phyloP scores from a whole-genome alignment of 2,329 filamentous ascomycete species.

The Talaromyces sp. region DNA sequence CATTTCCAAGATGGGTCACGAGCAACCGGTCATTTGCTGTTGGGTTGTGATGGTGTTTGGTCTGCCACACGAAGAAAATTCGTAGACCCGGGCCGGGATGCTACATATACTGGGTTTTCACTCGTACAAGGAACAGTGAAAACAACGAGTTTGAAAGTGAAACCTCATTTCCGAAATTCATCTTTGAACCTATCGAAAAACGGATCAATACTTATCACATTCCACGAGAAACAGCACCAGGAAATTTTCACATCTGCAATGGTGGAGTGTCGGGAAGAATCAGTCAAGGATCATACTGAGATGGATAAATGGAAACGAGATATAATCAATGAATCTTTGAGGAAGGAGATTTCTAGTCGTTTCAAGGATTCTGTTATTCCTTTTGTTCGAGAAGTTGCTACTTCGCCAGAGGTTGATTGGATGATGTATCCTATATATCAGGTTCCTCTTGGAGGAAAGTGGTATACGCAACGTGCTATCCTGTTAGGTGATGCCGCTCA shows the following conservation, averaged over 20 bases:
- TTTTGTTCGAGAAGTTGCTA: conserved; percentile 37
- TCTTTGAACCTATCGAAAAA: conserved; percentile 41
- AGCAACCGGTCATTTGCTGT: conserved; percentile 36
- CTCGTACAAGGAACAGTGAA: conserved; percentile 39
- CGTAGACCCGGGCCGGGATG: conserved; percentile 36
- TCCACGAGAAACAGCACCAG: conserved; percentile 35
- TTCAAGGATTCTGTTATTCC: conserved; percentile 39
- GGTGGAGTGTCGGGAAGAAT: conserved; percentile 36
- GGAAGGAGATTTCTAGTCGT: conserved; percentile 36
- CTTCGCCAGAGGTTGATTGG: conserved; percentile 36
- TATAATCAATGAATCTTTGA: conserved; percentile 36
- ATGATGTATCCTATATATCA: conserved; percentile 48
- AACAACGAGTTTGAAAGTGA: conserved; percentile 24
- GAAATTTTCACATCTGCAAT: conserved; percentile 44
- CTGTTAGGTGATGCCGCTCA: conserved; percentile 50
- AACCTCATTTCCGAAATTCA: conserved; percentile 40
- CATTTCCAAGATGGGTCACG: conserved; percentile 39
- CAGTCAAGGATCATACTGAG: conserved; percentile 28
- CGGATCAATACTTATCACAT: conserved; percentile 43
- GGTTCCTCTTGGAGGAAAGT: conserved; percentile 39
- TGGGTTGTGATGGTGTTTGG: conserved; percentile 46
- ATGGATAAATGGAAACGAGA: conserved; percentile 31
- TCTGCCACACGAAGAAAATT: conserved; percentile 39
- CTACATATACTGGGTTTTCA: conserved; percentile 44
- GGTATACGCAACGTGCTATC: conserved; percentile 42